phyloP scores from a whole-genome alignment of 495 filamentous ascomycete genomes.

The Aspergillus campestris region DNA sequence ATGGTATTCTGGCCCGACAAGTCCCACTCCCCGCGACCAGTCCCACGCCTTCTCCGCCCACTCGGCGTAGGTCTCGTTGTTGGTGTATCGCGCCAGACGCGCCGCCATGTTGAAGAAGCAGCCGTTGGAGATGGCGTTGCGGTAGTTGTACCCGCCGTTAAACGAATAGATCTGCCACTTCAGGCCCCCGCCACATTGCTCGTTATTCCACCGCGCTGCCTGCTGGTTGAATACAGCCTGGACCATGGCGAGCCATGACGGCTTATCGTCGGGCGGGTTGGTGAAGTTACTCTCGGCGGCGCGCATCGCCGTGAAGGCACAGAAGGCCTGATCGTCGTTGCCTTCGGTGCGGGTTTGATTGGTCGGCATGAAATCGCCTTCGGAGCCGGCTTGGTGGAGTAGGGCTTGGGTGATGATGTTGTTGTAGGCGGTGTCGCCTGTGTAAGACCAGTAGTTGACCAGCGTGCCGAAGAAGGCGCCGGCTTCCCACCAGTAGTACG shows the following conservation, averaged over 20 bases:
- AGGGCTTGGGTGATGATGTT: conserved; percentile 57
- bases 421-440: conserved; percentile 68
- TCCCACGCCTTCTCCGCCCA: conserved; percentile 69
- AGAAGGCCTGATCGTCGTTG: conserved; percentile 85
- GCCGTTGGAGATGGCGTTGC: conserved; percentile 74
- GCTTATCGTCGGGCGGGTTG: conserved; percentile 42
- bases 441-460: conserved; percentile 79
- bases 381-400: conserved; percentile 59
- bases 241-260: conserved; percentile 72
- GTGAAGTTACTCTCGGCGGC: conserved; percentile 74
- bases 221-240: conserved; percentile 76
- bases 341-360: conserved; percentile 73
- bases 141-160: conserved; percentile 74
- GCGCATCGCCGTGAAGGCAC: conserved; percentile 74
- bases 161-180: conserved; percentile 78
- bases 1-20: conserved; percentile 52
- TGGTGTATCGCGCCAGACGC: conserved; percentile 65
- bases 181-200: conserved; percentile 61
- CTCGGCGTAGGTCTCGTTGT: conserved; percentile 68
- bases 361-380: conserved; percentile 64
- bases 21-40: conserved; percentile 55
- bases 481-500: conserved; percentile 81
- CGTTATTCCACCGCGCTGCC: conserved; percentile 59
- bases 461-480: conserved; percentile 69
- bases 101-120: conserved; percentile 75